These are phyloP conservation scores for Russula sp. DNA, from an alignment of 768 basidiomycete species.

Conservation along the genomic window DNA sequence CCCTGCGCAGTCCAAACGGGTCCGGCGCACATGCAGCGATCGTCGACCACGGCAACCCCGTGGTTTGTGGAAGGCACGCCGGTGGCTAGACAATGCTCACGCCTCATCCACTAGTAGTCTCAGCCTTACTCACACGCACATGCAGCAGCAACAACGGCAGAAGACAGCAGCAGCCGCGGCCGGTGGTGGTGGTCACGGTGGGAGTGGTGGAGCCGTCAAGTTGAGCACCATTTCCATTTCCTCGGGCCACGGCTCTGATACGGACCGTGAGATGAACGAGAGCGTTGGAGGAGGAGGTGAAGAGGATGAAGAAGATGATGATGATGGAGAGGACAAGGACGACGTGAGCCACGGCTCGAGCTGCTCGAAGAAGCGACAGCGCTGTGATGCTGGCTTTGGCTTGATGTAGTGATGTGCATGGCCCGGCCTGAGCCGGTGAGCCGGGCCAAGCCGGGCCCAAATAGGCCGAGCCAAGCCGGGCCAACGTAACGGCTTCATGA, in stretches of 20 bases:
- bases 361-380: conserved; percentile 25
- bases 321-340: conserved; percentile 14
- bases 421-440: no score
- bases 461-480: no score
- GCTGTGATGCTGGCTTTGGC: conserved; percentile 19
- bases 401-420: no score
- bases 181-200: not conserved
- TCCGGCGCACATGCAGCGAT: conserved; percentile 50
- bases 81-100: conserved; percentile 3
- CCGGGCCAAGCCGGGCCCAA: no score
- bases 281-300: conserved; percentile 14
- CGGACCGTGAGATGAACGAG: conserved; percentile 5
- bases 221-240: not conserved
- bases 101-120: not conserved
- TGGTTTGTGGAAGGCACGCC: conserved; percentile 16
- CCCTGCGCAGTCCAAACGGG: conserved; percentile 26
- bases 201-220: not conserved
- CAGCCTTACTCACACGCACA: no score
- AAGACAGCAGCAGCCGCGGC: no score
- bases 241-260: conserved; percentile 7
- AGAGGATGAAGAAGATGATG: not conserved
- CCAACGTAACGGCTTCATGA: no score
- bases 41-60: conserved; percentile 80
- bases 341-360: conserved; percentile 22
- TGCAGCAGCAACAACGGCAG: not conserved